Conservation (phyloP, 352 stramenopile species). For the Stramenopiles sp. region DNA sequence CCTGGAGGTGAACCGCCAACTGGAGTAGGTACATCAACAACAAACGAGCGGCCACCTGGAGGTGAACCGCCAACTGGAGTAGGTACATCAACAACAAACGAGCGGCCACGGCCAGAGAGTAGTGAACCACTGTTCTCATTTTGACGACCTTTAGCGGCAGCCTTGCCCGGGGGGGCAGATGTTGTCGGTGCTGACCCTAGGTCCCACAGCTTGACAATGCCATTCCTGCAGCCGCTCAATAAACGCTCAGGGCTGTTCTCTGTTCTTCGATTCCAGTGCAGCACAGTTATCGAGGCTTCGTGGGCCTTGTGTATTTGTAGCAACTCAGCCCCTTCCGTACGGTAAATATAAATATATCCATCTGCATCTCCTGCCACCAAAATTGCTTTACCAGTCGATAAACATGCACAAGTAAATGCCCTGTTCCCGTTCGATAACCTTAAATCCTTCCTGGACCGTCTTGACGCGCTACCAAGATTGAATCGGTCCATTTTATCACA, state of each 20-base stretch:
- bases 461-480: neutral
- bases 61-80: neutral
- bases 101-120: neutral
- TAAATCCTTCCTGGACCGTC: constrained; percentile 6
- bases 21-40: no score
- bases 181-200: neutral
- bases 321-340: neutral
- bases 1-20: neutral
- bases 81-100: neutral
- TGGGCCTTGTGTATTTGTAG: neutral
- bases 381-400: neutral
- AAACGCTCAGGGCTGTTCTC: neutral
- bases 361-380: constrained; percentile 3
- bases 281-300: neutral
- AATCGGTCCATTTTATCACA: neutral
- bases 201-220: constrained; percentile 1
- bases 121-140: neutral
- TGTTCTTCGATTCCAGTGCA: neutral
- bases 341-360: constrained; percentile 7
- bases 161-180: neutral
- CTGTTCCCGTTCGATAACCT: neutral
- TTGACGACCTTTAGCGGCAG: neutral
- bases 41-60: neutral
- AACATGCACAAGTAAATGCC: constrained; percentile 3
- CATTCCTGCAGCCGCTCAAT: neutral